phyloP scores from a whole-genome alignment of 768 basidiomycete genomes.

The Rhodocollybia butyracea region DNA sequence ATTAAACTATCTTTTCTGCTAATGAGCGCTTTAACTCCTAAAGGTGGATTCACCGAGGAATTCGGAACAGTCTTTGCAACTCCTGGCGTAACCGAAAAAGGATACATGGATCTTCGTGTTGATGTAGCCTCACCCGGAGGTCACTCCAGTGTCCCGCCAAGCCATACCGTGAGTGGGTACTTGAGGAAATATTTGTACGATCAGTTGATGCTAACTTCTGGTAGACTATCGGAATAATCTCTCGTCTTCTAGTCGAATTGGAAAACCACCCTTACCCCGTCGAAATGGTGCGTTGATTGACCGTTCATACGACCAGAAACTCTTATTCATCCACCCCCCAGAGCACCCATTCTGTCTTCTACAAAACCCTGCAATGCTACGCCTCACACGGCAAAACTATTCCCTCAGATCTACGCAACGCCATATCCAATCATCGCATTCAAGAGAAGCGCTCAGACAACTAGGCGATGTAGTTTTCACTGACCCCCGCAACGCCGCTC shows the following conservation, averaged over 20 bases:
- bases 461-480: conserved; percentile 33
- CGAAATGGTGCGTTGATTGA: conserved; percentile 28
- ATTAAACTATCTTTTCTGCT: no score
- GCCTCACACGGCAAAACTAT: conserved; percentile 45
- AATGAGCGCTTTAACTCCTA: not conserved
- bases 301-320: not conserved
- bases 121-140: conserved; percentile 53
- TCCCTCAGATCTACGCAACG: conserved; percentile 26
- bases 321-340: conserved; percentile 6
- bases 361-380: conserved; percentile 44
- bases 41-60: conserved; percentile 13
- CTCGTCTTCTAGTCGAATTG: conserved; percentile 44
- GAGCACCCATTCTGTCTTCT: conserved; percentile 39
- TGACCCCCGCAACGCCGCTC: conserved; percentile 21
- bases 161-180: conserved; percentile 46
- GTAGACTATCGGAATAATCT: conserved; percentile 58
- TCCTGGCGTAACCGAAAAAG: conserved; percentile 47
- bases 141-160: no score
- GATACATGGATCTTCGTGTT: conserved; percentile 25
- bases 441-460: conserved; percentile 35
- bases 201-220: not conserved
- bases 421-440: conserved; percentile 32
- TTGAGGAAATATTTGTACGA: conserved; percentile 6
- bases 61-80: conserved; percentile 37
- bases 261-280: conserved; percentile 40